Evolutionary conservation across 306 rosid species (phyloP).

Genomic region (Pueraria montana): DNA sequence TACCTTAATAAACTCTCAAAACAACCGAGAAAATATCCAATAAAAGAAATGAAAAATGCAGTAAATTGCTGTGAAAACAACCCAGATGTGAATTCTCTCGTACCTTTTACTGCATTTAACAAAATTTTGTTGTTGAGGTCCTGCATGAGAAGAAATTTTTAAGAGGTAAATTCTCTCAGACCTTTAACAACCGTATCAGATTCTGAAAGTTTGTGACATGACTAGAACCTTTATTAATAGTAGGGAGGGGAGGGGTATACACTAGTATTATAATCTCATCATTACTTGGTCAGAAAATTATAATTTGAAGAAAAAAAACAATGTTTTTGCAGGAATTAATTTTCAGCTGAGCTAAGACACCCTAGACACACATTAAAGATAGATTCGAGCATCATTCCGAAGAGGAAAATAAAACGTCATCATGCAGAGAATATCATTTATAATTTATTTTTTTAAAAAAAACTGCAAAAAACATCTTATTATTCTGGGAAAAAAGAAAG

Average conservation of each 20-base stretch:
- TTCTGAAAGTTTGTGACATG: slow-evolving; percentile 17
- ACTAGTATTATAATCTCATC: neutral
- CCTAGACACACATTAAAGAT: slow-evolving; percentile 26
- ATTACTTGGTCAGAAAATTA: slow-evolving; percentile 12
- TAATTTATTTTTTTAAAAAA: neutral
- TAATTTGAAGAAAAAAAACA: neutral
- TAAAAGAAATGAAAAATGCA: neutral
- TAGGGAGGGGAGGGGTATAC: no score
- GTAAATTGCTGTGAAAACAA: slow-evolving; percentile 24
- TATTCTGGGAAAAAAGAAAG: neutral
- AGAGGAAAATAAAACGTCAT: neutral
- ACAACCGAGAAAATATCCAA: neutral
- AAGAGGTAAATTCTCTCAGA: slow-evolving; percentile 30
- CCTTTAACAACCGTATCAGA: slow-evolving; percentile 31
- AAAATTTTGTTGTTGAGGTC: slow-evolving; percentile 75
- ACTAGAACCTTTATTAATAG: neutral
- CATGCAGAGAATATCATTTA: slow-evolving; percentile 2
- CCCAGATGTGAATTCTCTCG: slow-evolving; percentile 8
- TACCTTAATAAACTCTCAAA: slow-evolving; percentile 22
- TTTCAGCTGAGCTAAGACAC: slow-evolving; percentile 32
- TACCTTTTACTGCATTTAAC: slow-evolving; percentile 89
- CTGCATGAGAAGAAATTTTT: slow-evolving; percentile 58
- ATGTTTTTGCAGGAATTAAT: slow-evolving; percentile 34
- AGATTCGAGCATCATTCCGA: slow-evolving; percentile 37
- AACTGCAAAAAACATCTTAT: neutral